A percentile compares a stretch with the other conserved stretches of the same genome.
Conservation (phyloP, 2,329 filamentous ascomycete species). For the Cladophialophora psammophila region DNA sequence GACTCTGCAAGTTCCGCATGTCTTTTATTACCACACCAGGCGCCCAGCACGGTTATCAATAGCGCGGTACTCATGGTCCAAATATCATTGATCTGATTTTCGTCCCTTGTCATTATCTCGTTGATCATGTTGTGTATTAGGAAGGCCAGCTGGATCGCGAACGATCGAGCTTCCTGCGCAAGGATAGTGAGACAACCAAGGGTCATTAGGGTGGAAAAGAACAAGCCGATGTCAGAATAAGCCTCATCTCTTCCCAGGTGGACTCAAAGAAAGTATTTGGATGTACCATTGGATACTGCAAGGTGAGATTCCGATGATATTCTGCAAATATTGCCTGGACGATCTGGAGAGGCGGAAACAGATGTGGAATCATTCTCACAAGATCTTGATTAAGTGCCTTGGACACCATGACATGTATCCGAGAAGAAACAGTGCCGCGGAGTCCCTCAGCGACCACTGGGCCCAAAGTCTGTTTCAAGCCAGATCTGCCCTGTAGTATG, state of each 20-base stretch:
- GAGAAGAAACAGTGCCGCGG: neutral
- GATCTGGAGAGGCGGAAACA: slow-evolving; percentile 4
- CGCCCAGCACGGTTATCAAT: slow-evolving; percentile 3
- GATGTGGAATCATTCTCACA: slow-evolving; percentile 3
- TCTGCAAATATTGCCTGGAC: neutral
- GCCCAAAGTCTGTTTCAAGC: neutral
- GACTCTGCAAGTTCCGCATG: slow-evolving; percentile 12
- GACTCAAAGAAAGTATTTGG: neutral
- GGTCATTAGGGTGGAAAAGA: neutral
- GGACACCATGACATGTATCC: slow-evolving; percentile 7
- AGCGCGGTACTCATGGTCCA: slow-evolving; percentile 11
- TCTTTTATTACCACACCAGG: slow-evolving; percentile 6
- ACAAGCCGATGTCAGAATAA: slow-evolving; percentile 3
- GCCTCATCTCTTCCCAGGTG: slow-evolving; percentile 2
- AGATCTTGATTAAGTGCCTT: slow-evolving; percentile 2
- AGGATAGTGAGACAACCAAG: slow-evolving; percentile 1
- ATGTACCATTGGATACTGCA: slow-evolving; percentile 1
- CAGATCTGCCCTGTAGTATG: neutral
- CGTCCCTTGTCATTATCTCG: slow-evolving; percentile 1
- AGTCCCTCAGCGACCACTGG: neutral
- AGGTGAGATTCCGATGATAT: slow-evolving; percentile 5
- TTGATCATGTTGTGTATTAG: slow-evolving; percentile 11
- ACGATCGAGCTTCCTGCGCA: neutral
- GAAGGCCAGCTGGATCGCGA: slow-evolving; percentile 4
- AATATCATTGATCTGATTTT: neutral